Evolutionary conservation across 192 early-diverging fungal genomes (phyloP), one percentile per base, ranked within the genome.

Genomic region (Coemansia sp.): DNA sequence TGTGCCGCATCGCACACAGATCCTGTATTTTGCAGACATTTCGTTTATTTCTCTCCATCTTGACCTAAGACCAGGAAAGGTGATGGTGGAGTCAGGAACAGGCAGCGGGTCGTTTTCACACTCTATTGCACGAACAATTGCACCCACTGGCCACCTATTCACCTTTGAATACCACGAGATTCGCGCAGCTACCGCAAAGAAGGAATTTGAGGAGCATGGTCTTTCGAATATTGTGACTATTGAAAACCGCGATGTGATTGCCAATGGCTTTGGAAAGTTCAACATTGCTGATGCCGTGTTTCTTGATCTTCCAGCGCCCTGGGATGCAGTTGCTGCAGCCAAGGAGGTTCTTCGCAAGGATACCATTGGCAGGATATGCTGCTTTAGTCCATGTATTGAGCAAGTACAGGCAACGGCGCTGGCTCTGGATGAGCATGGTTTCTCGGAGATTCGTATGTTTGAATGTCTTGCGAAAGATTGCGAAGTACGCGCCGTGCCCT

Each of bases 21-120:
- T 99, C 47, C 80, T 99, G 21, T 99, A 99, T 68, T 75, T 91
- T 58, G 90, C 95, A 18, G 97, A 99, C 72, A 99, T 99, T 73
- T 92, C 97, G 13, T 90, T 95, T 49, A 90, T 99, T 21, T 90
- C 89, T 13, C 72, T 86, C 40, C 85, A 88, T 61, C 87, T 99
- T 59, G 91, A 96, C 56, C 78, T 98, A 64, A 88, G 84, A 62
- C 95, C 95, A 6, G 95, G 97, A 16, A 86, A 86, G 59, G 75
- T 87, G 11, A 88, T 98, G 66, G 87, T 98, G 55, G 97, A 99
- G 77, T 90, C 90, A 7, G 95, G 93, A 77, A 99, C 97, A 7
- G 97, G 97, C 21, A 92, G 90, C 42, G 97, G 95, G n/a, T 99
- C 97, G 10, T 98, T 99, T 64, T 97, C 97, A 15, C 97, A 99